These are phyloP conservation scores for Rutstroemia sp. DNA, from an alignment of 2,329 filamentous ascomycete species.

Conservation along the genomic window DNA sequence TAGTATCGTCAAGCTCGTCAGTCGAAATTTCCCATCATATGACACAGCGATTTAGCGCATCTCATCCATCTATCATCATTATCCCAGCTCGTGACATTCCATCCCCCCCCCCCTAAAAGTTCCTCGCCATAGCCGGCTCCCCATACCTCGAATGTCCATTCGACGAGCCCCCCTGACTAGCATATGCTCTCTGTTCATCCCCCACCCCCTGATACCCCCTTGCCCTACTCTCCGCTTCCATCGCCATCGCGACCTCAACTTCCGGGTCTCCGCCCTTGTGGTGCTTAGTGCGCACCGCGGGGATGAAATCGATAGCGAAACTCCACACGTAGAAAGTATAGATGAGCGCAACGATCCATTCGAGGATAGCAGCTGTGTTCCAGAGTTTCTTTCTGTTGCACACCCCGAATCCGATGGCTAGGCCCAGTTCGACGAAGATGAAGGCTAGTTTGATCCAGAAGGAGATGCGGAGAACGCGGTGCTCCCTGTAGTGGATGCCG, in stretches of 20 bases:
- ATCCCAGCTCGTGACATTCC: too few species aligned
- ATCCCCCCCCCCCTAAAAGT: too few species aligned
- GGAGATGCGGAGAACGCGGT: conserved; percentile 64
- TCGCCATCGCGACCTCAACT: conserved; percentile 19
- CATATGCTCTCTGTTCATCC: neutral
- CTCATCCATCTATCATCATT: too few species aligned
- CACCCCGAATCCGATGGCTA: conserved; percentile 67
- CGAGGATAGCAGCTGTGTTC: conserved; percentile 69
- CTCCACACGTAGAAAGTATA: conserved; percentile 84
- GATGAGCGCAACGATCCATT: conserved; percentile 72
- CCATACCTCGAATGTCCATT: too few species aligned
- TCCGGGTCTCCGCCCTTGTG: conserved; percentile 15
- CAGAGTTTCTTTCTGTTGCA: conserved; percentile 40
- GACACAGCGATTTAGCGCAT: too few species aligned
- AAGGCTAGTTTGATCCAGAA: conserved; percentile 88
- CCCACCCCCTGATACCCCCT: neutral
- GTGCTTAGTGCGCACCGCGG: conserved; percentile 41
- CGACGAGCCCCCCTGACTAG: too few species aligned
- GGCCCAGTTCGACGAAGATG: conserved; percentile 67
- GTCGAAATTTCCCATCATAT: too few species aligned
- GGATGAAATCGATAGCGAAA: conserved; percentile 81
- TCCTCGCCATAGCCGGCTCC: too few species aligned
- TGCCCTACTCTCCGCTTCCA: conserved; percentile 7
- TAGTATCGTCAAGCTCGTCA: too few species aligned
- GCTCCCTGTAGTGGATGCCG: conserved; percentile 69